Evolutionary conservation across 2,329 filamentous ascomycete genomes (phyloP).

Genomic region (Emydomyces testavorans): DNA sequence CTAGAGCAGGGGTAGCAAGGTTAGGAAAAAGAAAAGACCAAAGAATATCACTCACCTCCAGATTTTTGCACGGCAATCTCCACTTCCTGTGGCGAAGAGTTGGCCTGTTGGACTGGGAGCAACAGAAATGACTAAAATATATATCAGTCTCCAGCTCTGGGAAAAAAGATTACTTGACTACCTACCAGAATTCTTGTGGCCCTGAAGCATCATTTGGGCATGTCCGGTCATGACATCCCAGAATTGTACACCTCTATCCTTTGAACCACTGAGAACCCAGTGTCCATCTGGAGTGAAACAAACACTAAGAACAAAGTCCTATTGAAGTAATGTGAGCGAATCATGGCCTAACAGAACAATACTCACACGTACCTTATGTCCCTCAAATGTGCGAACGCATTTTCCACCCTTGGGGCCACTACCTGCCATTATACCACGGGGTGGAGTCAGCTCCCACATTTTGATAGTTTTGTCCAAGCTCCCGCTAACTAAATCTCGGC

Average conservation of each 20-base stretch:
- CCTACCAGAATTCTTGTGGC: constrained; percentile 85
- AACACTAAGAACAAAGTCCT: constrained; percentile 95
- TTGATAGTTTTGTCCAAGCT: constrained; percentile 97
- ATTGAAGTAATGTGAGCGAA: constrained; percentile 15
- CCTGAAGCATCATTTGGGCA: constrained; percentile 95
- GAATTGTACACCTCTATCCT: constrained; percentile 95
- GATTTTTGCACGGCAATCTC: constrained; percentile 94
- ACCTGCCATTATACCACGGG: constrained; percentile 54
- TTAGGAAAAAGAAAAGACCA: too few species aligned
- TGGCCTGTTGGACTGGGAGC: constrained; percentile 80
- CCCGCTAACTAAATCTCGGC: constrained; percentile 84
- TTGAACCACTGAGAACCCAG: constrained; percentile 95
- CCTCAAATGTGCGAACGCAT: constrained; percentile 93
- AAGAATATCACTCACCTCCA: constrained; percentile 78
- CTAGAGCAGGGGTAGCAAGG: not conserved
- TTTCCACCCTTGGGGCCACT: constrained; percentile 70
- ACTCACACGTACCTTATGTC: constrained; percentile 61
- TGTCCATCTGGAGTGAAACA: constrained; percentile 85
- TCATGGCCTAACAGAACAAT: constrained; percentile 3
- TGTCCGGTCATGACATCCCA: constrained; percentile 92
- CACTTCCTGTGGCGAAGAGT: constrained; percentile 90
- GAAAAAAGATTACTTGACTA: constrained; percentile 11
- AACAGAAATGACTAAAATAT: constrained; percentile 69
- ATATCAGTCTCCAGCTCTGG: not conserved
- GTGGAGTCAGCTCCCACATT: constrained; percentile 87